These are phyloP conservation scores for Baorangia bicolor DNA, from an alignment of 768 basidiomycete species.

Conservation along the genomic window DNA sequence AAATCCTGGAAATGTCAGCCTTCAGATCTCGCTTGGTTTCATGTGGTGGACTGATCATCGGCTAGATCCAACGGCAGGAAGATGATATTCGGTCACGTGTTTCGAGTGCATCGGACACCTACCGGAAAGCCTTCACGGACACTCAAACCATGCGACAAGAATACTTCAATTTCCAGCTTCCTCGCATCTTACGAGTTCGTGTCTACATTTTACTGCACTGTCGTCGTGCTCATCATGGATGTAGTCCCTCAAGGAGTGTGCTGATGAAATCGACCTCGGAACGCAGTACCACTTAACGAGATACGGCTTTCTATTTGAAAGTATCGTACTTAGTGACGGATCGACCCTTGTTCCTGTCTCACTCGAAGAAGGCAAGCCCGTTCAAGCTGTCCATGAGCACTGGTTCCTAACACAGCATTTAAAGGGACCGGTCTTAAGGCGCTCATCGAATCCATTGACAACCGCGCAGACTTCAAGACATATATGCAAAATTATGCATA, in stretches of 20 bases:
- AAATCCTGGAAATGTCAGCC: conserved; percentile 78
- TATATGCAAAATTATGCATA: conserved; percentile 99
- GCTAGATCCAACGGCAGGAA: conserved; percentile 85
- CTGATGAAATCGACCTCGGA: conserved; percentile 96
- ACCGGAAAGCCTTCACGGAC: conserved; percentile 86
- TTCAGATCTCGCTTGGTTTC: conserved; percentile 6
- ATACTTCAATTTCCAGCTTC: conserved; percentile 96
- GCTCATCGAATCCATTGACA: conserved; percentile 89
- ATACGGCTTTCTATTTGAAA: conserved; percentile 94
- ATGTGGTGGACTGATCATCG: conserved; percentile 4
- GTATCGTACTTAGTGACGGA: conserved; percentile 85
- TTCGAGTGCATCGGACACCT: conserved; percentile 83
- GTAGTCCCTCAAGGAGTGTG: conserved; percentile 89
- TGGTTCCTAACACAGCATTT: neutral
- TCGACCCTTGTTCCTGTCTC: conserved; percentile 74
- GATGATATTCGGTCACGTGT: conserved; percentile 89
- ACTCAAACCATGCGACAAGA: conserved; percentile 92
- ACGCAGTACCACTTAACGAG: conserved; percentile 95
- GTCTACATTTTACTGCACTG: neutral
- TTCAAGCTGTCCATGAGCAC: neutral
- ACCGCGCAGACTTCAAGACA: conserved; percentile 89
- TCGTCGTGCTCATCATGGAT: conserved; percentile 10
- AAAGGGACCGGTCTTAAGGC: conserved; percentile 76
- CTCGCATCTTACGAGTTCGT: conserved; percentile 87
- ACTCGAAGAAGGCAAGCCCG: conserved; percentile 59